Percentiles rank a stretch among this genome's conserved stretches.
Evolutionary conservation across 1,284 basidiomycete species (phyloP).

Genomic region (Dichomitus squalens): DNA sequence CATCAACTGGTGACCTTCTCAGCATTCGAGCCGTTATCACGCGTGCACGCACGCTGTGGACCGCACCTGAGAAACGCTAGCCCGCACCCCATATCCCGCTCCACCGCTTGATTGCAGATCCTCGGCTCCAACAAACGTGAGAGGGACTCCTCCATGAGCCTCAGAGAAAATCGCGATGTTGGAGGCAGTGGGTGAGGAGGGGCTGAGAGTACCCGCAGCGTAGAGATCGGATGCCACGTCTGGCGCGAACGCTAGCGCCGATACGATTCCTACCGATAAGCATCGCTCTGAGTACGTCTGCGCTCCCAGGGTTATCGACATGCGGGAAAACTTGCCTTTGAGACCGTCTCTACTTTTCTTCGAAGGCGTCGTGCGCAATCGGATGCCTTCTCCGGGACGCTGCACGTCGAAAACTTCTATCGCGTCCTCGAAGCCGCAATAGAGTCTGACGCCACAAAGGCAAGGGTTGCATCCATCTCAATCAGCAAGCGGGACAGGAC

Average conservation of each 20-base stretch:
- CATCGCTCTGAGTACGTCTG: conserved; percentile 10
- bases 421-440: conserved; percentile 88
- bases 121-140: conserved; percentile 60
- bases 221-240: conserved; percentile 59
- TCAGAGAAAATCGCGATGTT: conserved; percentile 82
- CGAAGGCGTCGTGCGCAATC: conserved; percentile 74
- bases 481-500: neutral
- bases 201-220: conserved; percentile 70
- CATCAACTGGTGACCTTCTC: conserved; percentile 53
- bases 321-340: conserved; percentile 57
- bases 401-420: conserved; percentile 88
- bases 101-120: conserved; percentile 8
- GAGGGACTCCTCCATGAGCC: conserved; percentile 50
- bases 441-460: conserved; percentile 56
- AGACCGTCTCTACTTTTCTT: conserved; percentile 83
- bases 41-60: neutral
- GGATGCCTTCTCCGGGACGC: conserved; percentile 70
- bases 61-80: conserved; percentile 73
- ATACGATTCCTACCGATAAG: conserved; percentile 72
- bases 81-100: conserved; percentile 45
- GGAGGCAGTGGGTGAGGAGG: conserved; percentile 49
- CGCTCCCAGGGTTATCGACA: neutral
- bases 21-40: conserved; percentile 1
- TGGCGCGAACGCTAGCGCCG: conserved; percentile 76
- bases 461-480: conserved; percentile 12